phyloP scores from a whole-genome alignment of 371 early-diverging fungal species.

The Actinomucor elegans region DNA sequence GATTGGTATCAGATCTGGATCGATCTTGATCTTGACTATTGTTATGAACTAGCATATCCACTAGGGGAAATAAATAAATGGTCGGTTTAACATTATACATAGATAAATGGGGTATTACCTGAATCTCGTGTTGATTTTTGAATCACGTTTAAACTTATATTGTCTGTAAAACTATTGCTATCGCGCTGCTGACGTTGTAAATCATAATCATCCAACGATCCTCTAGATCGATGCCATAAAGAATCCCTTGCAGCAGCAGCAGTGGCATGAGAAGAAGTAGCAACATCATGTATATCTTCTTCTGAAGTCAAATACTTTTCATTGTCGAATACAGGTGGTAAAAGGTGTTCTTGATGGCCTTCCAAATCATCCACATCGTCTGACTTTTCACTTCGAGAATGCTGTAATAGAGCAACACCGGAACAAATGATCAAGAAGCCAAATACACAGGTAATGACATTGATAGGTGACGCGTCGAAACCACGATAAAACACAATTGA shows the following conservation, averaged over 20 bases:
- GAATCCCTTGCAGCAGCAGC: background rate
- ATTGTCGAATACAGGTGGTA: constrained; percentile 7
- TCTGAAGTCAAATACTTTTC: constrained; percentile 21
- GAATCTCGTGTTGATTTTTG: constrained; percentile 4
- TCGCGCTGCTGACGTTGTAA: too few species aligned
- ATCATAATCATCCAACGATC: constrained; percentile 11
- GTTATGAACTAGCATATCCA: constrained; percentile 8
- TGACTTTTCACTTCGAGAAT: constrained; percentile 21
- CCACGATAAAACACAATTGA: constrained; percentile 88
- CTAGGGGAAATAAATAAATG: background rate
- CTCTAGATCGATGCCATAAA: constrained; percentile 14
- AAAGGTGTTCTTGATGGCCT: constrained; percentile 3
- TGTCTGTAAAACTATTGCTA: constrained; percentile 6
- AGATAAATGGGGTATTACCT: too few species aligned
- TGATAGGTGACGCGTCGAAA: constrained; percentile 73
- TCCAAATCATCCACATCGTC: constrained; percentile 19
- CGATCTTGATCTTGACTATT: background rate
- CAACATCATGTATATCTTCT: constrained; percentile 8
- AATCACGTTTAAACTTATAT: constrained; percentile 16
- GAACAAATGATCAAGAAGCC: constrained; percentile 89
- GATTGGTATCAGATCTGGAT: background rate
- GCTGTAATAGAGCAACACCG: constrained; percentile 43
- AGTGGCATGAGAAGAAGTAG: background rate
- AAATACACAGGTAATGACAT: constrained; percentile 82
- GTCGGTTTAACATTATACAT: too few species aligned